A percentile compares a stretch with the other conserved stretches of the same genome.
Conservation (phyloP, 306 rosid species). For the Carpinus fangiana region DNA sequence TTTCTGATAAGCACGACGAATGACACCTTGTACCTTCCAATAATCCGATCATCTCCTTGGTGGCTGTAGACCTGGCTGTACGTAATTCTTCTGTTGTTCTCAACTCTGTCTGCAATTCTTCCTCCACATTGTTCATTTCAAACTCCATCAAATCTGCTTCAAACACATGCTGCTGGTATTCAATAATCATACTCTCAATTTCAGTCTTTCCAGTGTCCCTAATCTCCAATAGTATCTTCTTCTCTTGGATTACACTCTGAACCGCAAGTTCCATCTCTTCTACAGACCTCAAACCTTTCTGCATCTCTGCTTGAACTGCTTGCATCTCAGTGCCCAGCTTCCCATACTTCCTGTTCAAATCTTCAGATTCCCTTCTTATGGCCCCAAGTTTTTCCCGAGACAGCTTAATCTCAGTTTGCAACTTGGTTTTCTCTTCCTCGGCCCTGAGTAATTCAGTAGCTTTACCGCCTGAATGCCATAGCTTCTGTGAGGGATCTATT, state of each 20-base stretch:
- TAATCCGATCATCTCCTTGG: slow-evolving; percentile 39
- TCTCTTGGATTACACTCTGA: slow-evolving; percentile 36
- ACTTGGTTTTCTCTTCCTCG: slow-evolving; percentile 52
- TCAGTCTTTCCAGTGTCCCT: slow-evolving; percentile 37
- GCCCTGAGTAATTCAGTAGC: slow-evolving; percentile 54
- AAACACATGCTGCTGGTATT: slow-evolving; percentile 40
- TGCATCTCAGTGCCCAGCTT: slow-evolving; percentile 26
- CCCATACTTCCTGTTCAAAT: slow-evolving; percentile 24
- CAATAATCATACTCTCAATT: slow-evolving; percentile 37
- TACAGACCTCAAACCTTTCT: slow-evolving; percentile 26
- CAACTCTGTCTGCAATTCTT: slow-evolving; percentile 50
- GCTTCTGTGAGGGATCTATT: slow-evolving; percentile 49
- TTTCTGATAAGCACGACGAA: slow-evolving; percentile 43
- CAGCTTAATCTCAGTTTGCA: slow-evolving; percentile 44
- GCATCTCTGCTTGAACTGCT: slow-evolving; percentile 36
- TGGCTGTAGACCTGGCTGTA: slow-evolving; percentile 42
- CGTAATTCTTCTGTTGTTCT: slow-evolving; percentile 48
- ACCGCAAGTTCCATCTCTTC: slow-evolving; percentile 43
- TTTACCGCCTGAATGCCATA: slow-evolving; percentile 53
- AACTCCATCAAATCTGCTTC: slow-evolving; percentile 45
- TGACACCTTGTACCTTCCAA: slow-evolving; percentile 36
- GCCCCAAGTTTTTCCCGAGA: slow-evolving; percentile 37
- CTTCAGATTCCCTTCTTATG: slow-evolving; percentile 39
- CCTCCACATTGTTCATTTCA: slow-evolving; percentile 55
- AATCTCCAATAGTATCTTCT: slow-evolving; percentile 41